Base-by-base conservation (phyloP, 768 basidiomycete genomes). In the Favolaschia claudopus region DNA sequence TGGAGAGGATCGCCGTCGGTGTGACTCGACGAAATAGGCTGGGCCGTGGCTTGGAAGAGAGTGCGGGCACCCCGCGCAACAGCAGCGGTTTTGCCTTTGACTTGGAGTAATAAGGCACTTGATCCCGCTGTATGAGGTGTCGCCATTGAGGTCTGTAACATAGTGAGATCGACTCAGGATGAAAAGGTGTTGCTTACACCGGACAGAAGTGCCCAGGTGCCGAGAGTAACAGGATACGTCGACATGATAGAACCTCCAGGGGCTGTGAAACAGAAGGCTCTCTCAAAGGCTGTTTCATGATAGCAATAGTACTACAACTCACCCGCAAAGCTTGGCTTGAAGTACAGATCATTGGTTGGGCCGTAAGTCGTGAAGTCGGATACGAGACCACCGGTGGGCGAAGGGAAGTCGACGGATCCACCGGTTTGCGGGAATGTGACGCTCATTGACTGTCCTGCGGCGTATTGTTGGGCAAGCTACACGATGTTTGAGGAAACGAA, bases 161-260 rank as follows among this genome's bases (percentile, higher is more conserved):
- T n/a, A n/a, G n/a, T n/a, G n/a, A n/a, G n/a, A n/a, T n/a, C n/a
- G n/a, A n/a, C n/a, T n/a, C n/a, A n/a, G n/a, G n/a, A n/a, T n/a
- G n/a, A n/a, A n/a, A n/a, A n/a, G n/a, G n/a, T n/a, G n/a, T n/a
- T n/a, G 17, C 74, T 76, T 7, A 78, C 80, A 24, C 79, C 80
- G 8, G 76, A 79, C 3, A 70, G 58, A 29, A 80, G 69, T 3
- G 68, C 77, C 50, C 69, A 83, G 12, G 57, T 55, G 17, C 74
- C 77, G 2, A 75, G 70, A 24, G 71, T 69, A 13, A 77, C 69
- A 5, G 80, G 81, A 48, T 75, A 70, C 13, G 82, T 82, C 0
- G 80, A 81, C 17, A 82, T 69, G 42, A 83, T 81, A 66, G 79
- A 77, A 8, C 80, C 81, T 22, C 83, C 83, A 1, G 82, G 82